Evolutionary conservation across 164 flowering plant genomes (phyloP).

Genomic region (Nelumbo lutea): DNA sequence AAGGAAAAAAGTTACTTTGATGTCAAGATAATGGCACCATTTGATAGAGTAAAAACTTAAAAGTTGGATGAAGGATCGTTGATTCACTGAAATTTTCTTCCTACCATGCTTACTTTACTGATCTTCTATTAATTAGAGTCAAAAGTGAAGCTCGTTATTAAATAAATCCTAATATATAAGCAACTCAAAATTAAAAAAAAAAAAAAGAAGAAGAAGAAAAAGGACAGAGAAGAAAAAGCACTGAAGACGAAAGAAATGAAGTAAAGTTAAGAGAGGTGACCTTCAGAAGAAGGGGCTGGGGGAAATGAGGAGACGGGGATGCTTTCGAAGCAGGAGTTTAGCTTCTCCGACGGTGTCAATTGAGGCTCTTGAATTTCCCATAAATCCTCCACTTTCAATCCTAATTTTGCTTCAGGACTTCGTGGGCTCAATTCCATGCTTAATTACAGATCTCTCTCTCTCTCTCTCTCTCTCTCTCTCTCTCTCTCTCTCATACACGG

Average conservation of each 20-base stretch:
- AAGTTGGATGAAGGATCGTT: too few species aligned
- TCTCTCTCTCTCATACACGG: constrained; percentile 5
- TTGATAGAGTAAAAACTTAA: too few species aligned
- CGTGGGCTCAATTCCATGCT: constrained; percentile 45
- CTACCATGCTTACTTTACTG: too few species aligned
- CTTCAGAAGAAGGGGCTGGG: constrained; percentile 55
- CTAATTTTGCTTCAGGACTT: constrained; percentile 78
- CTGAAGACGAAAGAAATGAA: not conserved
- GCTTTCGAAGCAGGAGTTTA: constrained; percentile 91
- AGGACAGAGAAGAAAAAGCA: not conserved
- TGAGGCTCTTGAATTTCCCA: constrained; percentile 83
- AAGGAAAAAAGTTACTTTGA: too few species aligned
- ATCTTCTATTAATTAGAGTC: too few species aligned
- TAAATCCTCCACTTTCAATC: constrained; percentile 76
- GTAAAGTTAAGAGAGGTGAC: constrained; percentile 18
- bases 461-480: constrained; percentile 17
- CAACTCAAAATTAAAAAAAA: not conserved
- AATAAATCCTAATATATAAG: not conserved
- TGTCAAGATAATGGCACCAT: too few species aligned
- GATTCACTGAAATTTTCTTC: too few species aligned
- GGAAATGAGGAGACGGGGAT: constrained; percentile 90
- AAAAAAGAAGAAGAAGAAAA: not conserved
- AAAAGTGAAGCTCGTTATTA: too few species aligned
- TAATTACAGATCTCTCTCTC: constrained; percentile 8
- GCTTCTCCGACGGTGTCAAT: constrained; percentile 87